phyloP scores from a whole-genome alignment of 768 basidiomycete genomes.

The Auricularia sp. region DNA sequence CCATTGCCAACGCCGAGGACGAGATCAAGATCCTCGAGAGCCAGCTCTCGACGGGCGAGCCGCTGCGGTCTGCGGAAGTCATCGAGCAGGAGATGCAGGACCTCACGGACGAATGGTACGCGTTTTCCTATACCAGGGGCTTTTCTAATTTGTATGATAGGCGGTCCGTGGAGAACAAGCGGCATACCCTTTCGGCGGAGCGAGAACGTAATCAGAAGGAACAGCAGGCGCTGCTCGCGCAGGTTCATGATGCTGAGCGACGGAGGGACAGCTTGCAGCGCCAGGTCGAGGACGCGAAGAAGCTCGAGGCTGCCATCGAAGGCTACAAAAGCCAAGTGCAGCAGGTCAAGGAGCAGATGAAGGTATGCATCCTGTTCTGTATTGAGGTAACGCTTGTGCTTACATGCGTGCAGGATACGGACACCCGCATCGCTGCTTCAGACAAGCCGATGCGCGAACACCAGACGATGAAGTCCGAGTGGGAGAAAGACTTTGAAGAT shows the following conservation, averaged over 20 bases:
- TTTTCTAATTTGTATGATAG: conserved; percentile 23
- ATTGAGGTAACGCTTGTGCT: background rate
- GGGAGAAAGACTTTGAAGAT: background rate
- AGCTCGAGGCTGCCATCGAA: conserved; percentile 8
- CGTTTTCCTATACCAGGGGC: conserved; percentile 3
- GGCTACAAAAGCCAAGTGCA: background rate
- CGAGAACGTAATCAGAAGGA: conserved; percentile 49
- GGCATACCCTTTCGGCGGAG: conserved; percentile 44
- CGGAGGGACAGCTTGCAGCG: conserved; percentile 56
- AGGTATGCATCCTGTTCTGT: background rate
- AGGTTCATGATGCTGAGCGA: conserved; percentile 43
- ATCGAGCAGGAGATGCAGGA: conserved; percentile 69
- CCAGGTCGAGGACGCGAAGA: conserved; percentile 50
- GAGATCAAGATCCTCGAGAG: conserved; percentile 59
- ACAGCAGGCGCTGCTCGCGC: conserved; percentile 12
- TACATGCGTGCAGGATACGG: background rate
- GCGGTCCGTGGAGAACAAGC: conserved; percentile 57
- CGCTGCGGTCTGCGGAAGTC: conserved; percentile 73
- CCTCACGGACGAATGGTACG: conserved; percentile 58
- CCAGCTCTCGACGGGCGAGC: conserved; percentile 62
- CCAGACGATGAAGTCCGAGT: background rate
- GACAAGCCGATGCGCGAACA: background rate
- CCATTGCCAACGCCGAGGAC: conserved; percentile 46
- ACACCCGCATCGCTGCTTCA: background rate
- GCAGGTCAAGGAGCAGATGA: background rate